Conservation (phyloP, 257 asterid species). For the Rehmannia glutinosa region DNA sequence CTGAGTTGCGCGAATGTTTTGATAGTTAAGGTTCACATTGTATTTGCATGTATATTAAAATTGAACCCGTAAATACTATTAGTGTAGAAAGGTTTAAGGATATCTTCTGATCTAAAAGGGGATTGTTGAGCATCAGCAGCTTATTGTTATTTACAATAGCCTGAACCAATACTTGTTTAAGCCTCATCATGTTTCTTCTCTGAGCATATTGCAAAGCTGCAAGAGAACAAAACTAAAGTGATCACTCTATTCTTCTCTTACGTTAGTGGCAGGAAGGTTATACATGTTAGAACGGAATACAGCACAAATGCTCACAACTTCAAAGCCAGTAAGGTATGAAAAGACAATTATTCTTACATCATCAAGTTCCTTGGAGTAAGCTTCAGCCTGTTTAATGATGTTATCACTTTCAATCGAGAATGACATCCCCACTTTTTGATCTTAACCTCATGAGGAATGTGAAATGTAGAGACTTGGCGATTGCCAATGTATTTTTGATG, state of each 20-base stretch:
- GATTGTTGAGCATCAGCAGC: conserved; percentile 77
- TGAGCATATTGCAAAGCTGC: conserved; percentile 82
- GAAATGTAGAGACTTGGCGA: conserved; percentile 25
- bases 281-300: not conserved
- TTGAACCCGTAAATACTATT: not conserved
- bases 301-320: not conserved
- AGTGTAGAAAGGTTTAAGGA: conserved; percentile 44
- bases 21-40: conserved; percentile 40
- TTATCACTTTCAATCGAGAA: conserved; percentile 37
- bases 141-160: conserved; percentile 78
- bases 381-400: conserved; percentile 67
- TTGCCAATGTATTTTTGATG: conserved; percentile 19
- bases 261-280: not conserved
- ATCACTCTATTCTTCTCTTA: not conserved
- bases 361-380: conserved; percentile 65
- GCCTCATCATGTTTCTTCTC: conserved; percentile 81
- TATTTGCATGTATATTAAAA: not conserved
- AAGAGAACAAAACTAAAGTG: conserved; percentile 6
- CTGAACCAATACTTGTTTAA: conserved; percentile 62
- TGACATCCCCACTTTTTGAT: conserved; percentile 37
- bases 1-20: conserved; percentile 57
- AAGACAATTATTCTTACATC: conserved; percentile 44
- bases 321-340: not conserved
- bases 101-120: conserved; percentile 66
- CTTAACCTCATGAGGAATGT: conserved; percentile 26